Base-by-base conservation (phyloP, 345 rosid species). In the Murraya koenigii region DNA sequence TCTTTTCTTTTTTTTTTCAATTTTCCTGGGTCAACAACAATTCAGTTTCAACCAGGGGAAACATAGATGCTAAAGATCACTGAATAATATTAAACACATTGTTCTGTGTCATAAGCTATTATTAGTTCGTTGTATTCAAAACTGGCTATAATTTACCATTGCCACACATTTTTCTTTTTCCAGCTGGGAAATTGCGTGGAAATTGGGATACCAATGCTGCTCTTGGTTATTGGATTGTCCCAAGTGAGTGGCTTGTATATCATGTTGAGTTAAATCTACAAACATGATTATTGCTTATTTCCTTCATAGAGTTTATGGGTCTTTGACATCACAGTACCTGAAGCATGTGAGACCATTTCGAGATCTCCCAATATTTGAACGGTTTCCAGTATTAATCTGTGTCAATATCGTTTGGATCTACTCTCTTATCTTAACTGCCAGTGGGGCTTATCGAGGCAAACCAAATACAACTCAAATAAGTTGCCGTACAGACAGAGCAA, bases 121-220 rank as follows among this genome's bases (percentile, higher is more conserved):
- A 28, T 55, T 8, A 28, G 23, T 59, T 61, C 20, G 39, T 5
- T 28, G 11, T 58, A 38, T 25, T 47, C 38, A 62, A 47, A 65
- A 39, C 25, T 5, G 35, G 5, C 33, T 8, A 6, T 38, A 15
- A 62, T 39, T 63, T 36, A 56, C 23, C 10, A 28, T 72, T 35
- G 23, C 5, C 47, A 33, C 49, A 74, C 49, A 13, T 23, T 56
- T 78, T 77, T 13, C 8, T 69, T 49, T 74, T 77, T 81, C 4
- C 89, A 96, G 98, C 86, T 96, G 76, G 99, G 97, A 52, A 91
- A 84, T 78, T 96, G 99, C 72, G 92, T 94, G 59, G 99, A 96
- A 89, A 86, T 96, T 25, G 99, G 99, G 69, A 71, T 96, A 85
- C 98, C 99, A 1, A 96, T 89, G 98, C 87, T 96, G 67, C 75